phyloP scores from a whole-genome alignment of 2,329 filamentous ascomycete species.

The Xylariaceae sp. region DNA sequence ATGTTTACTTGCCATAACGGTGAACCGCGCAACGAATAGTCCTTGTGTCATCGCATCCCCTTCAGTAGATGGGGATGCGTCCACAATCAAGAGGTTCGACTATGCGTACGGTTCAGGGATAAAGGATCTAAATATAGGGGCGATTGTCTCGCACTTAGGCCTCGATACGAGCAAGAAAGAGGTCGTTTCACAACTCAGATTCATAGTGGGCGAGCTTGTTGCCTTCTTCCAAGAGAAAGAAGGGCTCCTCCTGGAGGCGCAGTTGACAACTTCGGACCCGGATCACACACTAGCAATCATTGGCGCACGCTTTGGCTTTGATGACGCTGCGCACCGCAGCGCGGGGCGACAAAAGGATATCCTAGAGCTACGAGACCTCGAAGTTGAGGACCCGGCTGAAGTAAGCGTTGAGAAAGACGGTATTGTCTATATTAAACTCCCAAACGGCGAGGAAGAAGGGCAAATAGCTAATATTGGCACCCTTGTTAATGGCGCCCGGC shows the following conservation, averaged over 20 bases:
- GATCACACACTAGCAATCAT: constrained; percentile 42
- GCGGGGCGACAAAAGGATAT: constrained; percentile 58
- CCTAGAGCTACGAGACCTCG: constrained; percentile 51
- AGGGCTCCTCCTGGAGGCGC: constrained; percentile 57
- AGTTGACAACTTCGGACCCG: constrained; percentile 38
- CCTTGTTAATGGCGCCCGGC: constrained; percentile 81
- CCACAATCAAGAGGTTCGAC: constrained; percentile 52
- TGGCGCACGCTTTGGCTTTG: constrained; percentile 59
- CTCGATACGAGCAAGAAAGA: constrained; percentile 44
- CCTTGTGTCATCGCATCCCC: constrained; percentile 63
- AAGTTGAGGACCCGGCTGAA: constrained; percentile 51
- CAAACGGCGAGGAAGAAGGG: constrained; percentile 35
- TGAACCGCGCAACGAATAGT: constrained; percentile 59
- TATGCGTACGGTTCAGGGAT: constrained; percentile 51
- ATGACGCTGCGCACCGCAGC: constrained; percentile 65
- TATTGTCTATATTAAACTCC: constrained; percentile 71
- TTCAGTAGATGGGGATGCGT: constrained; percentile 38
- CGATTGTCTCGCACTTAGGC: constrained; percentile 48
- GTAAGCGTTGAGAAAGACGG: constrained; percentile 63
- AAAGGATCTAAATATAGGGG: constrained; percentile 36
- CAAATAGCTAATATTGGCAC: constrained; percentile 61
- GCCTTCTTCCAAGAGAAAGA: constrained; percentile 61
- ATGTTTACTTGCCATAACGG: constrained; percentile 57
- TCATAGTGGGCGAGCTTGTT: constrained; percentile 51
- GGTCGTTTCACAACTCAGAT: constrained; percentile 34